Conservation (phyloP, 1,284 basidiomycete species). For the Naganishia albida region DNA sequence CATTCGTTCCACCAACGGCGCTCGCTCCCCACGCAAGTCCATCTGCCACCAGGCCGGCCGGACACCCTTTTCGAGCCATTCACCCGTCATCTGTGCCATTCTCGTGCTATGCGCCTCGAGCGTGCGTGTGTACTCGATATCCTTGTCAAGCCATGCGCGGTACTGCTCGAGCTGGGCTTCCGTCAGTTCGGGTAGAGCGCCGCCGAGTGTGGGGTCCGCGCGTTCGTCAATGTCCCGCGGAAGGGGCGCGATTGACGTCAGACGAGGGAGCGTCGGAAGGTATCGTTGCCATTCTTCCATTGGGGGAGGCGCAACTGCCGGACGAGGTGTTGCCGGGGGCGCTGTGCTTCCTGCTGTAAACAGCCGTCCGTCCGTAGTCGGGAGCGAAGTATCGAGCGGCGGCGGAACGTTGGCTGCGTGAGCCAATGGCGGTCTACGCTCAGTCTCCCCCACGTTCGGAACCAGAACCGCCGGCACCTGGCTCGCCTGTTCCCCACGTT, state of each 20-base stretch:
- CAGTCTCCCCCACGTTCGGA: neutral
- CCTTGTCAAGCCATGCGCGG: constrained; percentile 60
- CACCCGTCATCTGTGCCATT: constrained; percentile 29
- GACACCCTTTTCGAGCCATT: constrained; percentile 22
- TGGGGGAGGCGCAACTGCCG: constrained; percentile 50
- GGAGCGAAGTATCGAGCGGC: constrained; percentile 5
- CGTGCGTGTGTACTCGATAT: constrained; percentile 57
- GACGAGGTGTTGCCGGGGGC: constrained; percentile 41
- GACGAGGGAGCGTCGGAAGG: constrained; percentile 62
- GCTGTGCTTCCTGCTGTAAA: constrained; percentile 14
- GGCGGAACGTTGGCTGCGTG: constrained; percentile 25
- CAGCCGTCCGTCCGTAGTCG: neutral
- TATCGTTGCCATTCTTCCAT: constrained; percentile 49
- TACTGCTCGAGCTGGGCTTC: constrained; percentile 58
- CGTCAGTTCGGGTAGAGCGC: constrained; percentile 61
- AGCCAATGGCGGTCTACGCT: constrained; percentile 22
- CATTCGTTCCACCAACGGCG: constrained; percentile 64
- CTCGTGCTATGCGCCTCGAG: constrained; percentile 47
- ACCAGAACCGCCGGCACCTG: neutral
- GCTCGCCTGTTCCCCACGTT: constrained; percentile 30
- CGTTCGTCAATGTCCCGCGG: constrained; percentile 57
- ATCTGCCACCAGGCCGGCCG: constrained; percentile 30
- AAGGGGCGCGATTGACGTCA: constrained; percentile 67
- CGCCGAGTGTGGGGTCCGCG: constrained; percentile 57
- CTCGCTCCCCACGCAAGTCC: constrained; percentile 41